Evolutionary conservation across 1,139 yeast species (phyloP), one percentile per base, ranked within the genome.

Genomic region (Komagataea norvegica): DNA sequence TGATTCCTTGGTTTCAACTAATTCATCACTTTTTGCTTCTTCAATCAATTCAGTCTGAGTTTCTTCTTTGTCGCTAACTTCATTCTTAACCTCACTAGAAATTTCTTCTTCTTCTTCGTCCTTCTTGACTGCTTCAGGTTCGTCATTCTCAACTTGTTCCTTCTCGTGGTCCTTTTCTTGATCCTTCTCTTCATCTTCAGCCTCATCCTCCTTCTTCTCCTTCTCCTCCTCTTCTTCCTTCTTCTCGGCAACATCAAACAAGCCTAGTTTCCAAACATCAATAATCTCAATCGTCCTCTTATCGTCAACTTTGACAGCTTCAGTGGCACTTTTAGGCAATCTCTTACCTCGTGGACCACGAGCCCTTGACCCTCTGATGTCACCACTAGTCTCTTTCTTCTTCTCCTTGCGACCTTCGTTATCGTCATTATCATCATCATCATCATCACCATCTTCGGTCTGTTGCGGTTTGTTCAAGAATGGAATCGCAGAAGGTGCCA

Each of bases 301-400:
- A 36, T 60, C 63, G 16, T 56, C 56, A 15, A 60, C 70, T 14
- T 70, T 64, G 16, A 71, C 66, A 3, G 75, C 72, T 11, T 73
- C 70, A 28, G 67, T 65, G 16, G 77, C 71, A n/a, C 65, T 60
- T 41, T 72, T 72, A 1, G 96, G 96, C 35, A 86, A 65, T 48
- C 80, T 76, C 43, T 93, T 76, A 1, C 91, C 89, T 45, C 73
- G 70, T 19, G 95, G 95, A 0, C 95, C 95, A 48, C 66, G 77
- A 0, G 80, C 79, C 48, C 95, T 71, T 21, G 70, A 61, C 42
- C 66, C 64, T 48, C 75, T 65, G 1, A 60, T 56, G 45, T 68
- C 72, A 3, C 50, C 39, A 21, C 16, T 24, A n/a, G n/a, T n/a
- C n/a, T n/a, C n/a, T n/a, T n/a, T n/a, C n/a, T n/a, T n/a, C n/a